Base-by-base conservation (phyloP, 305 asterid species). In the Fraxinus xanthoxyloides region DNA sequence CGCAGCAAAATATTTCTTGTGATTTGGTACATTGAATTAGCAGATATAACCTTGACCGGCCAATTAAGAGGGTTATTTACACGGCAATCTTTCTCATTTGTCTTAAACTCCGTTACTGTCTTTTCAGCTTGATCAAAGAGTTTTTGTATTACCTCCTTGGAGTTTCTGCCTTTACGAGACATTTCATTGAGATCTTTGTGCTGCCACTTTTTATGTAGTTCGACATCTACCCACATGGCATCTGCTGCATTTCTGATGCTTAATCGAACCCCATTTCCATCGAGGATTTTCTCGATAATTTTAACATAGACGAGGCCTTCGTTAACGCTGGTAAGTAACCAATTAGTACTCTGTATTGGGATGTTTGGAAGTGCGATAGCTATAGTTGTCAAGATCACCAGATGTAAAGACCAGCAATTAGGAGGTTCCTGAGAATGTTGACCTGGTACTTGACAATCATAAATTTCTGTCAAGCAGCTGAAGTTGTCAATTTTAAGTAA, bases 21-120 rank as follows among this genome's bases (percentile, higher is more conserved):
- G 28, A 85, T 87, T 72, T 87, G 77, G 83, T 90, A 88, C 97
- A 92, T 90, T 3, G 93, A 87, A 75, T 91, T 84, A 9, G 97
- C 91, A 38, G 93, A 92, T 65, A 90, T 40, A 2, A 83, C 85
- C 81, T 74, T 87, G 30, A 85, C 76, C 0, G 93, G 92, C 92
- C 95, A 90, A 61, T 89, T 78, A 3, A 78, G 76, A 72, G 90
- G 89, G 77, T 91, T 84, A 2, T 86, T 89, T 81, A 78, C 82
- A 26, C 72, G 40, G 38, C 79, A 81, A 79, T 79, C 88, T 36
- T 77, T 82, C 84, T 23, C 70, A 26, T 81, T 89, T 51, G 34
- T 79, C 76, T 79, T 86, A 82, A 90, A 82, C 61, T 89, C 89
- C 46, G 40, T 3, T 46, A 86, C 51, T n/a, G 77, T 81, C 54